Conservation (phyloP, 768 basidiomycete species). For the Dioszegia hungarica region DNA sequence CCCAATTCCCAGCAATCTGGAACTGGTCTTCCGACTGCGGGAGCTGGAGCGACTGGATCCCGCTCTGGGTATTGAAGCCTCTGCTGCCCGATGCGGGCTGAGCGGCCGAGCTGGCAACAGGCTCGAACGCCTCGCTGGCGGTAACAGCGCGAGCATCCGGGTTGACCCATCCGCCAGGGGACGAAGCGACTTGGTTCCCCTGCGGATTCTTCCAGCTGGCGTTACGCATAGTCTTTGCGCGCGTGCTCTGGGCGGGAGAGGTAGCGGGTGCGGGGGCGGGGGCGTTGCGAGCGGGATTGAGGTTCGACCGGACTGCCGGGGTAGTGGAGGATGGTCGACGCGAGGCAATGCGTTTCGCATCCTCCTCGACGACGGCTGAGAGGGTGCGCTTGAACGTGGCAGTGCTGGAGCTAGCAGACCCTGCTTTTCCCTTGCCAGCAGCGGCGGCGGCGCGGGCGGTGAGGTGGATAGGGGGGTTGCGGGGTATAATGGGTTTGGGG, state of each 20-base stretch:
- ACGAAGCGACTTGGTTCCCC: constrained; percentile 4
- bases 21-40: constrained; percentile 34
- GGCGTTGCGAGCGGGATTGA: neutral
- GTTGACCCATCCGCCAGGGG: constrained; percentile 19
- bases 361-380: constrained; percentile 35
- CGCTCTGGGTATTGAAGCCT: constrained; percentile 7
- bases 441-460: neutral
- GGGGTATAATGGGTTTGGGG: neutral
- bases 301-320: constrained; percentile 18
- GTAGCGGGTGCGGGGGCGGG: neutral
- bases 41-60: constrained; percentile 26
- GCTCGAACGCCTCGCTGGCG: constrained; percentile 23
- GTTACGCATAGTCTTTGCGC: constrained; percentile 13
- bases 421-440: neutral
- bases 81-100: constrained; percentile 8
- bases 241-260: neutral
- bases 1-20: constrained; percentile 15
- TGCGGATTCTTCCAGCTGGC: constrained; percentile 3
- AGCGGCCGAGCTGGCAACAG: constrained; percentile 8
- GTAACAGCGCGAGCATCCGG: neutral
- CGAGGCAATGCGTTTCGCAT: constrained; percentile 32
- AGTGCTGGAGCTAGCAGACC: neutral
- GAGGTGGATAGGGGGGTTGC: constrained; percentile 2
- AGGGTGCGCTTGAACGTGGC: constrained; percentile 42
- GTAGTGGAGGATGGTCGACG: constrained; percentile 22